Percentiles rank a stretch among this genome's conserved stretches.
phyloP scores from a whole-genome alignment of 768 basidiomycete species.

The Termitomyces sp. region DNA sequence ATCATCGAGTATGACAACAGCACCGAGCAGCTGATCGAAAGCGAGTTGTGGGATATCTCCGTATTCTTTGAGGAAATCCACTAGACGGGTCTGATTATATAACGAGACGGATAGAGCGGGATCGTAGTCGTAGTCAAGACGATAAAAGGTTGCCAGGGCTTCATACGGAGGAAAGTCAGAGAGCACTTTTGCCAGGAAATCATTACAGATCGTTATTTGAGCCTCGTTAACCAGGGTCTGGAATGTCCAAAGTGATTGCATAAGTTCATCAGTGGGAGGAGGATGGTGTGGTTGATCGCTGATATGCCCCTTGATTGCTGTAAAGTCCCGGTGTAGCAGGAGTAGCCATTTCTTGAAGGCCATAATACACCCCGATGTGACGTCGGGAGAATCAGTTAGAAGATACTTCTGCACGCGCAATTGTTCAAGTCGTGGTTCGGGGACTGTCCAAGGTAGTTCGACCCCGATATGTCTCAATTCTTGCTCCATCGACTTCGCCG shows the following conservation, averaged over 20 bases:
- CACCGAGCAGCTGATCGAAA: constrained; percentile 5
- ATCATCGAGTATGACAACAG: neutral
- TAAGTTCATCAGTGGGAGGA: constrained; percentile 5
- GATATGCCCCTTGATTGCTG: neutral
- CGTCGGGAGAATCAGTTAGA: neutral
- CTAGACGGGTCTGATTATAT: constrained; percentile 7
- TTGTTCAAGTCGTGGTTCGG: constrained; percentile 9
- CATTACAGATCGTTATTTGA: constrained; percentile 1
- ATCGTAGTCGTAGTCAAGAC: neutral
- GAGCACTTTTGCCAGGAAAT: constrained; percentile 4
- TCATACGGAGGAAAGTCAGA: constrained; percentile 10
- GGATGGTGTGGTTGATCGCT: neutral
- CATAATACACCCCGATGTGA: constrained; percentile 12
- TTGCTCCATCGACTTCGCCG: constrained; percentile 8
- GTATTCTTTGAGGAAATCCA: neutral
- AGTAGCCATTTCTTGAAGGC: constrained; percentile 10
- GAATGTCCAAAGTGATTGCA: constrained; percentile 12
- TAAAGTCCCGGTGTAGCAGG: constrained; percentile 2
- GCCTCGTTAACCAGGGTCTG: constrained; percentile 12
- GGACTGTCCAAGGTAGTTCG: constrained; percentile 7
- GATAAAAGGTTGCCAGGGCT: constrained; percentile 7
- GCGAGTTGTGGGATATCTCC: constrained; percentile 6
- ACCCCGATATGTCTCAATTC: constrained; percentile 1
- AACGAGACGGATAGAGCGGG: constrained; percentile 3
- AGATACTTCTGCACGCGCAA: constrained; percentile 7